These are phyloP conservation scores for Vigna mungo DNA, from an alignment of 306 rosid species.

Conservation along the genomic window DNA sequence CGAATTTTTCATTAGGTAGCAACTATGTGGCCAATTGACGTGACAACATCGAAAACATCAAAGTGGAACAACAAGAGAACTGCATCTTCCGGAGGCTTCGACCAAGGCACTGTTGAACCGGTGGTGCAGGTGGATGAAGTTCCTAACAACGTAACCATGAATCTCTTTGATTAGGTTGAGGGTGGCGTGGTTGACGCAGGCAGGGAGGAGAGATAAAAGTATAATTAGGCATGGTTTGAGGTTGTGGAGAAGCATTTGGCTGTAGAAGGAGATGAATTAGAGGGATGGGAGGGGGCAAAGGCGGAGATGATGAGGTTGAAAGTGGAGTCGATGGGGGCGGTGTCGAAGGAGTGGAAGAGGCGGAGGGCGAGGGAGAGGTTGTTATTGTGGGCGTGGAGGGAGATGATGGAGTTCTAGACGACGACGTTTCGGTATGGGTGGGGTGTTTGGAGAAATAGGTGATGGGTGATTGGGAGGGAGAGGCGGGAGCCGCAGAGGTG, in stretches of 20 bases:
- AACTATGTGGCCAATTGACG: too few species aligned
- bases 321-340: conserved; percentile 58
- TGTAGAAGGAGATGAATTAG: conserved; percentile 58
- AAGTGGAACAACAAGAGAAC: conserved; percentile 56
- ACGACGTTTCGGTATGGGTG: conserved; percentile 58
- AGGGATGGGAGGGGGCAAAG: conserved; percentile 47
- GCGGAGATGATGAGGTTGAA: conserved; percentile 70
- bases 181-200: conserved; percentile 58
- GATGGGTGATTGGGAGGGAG: conserved; percentile 55
- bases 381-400: too few species aligned
- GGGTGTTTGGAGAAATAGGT: conserved; percentile 69
- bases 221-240: conserved; percentile 63
- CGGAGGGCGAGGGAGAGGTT: conserved; percentile 62
- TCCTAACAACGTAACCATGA: conserved; percentile 69
- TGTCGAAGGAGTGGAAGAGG: conserved; percentile 61
- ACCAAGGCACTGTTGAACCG: conserved; percentile 73
- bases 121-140: conserved; percentile 50
- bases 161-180: conserved; percentile 72
- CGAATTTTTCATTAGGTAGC: too few species aligned
- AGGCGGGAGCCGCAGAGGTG: conserved; percentile 67
- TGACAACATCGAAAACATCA: conserved; percentile 41
- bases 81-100: conserved; percentile 78
- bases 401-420: conserved; percentile 76
- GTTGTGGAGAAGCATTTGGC: conserved; percentile 51
- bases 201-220: conserved; percentile 70